Evolutionary conservation across 148 eudicot species (phyloP).

Genomic region (Talinum fruticosum): DNA sequence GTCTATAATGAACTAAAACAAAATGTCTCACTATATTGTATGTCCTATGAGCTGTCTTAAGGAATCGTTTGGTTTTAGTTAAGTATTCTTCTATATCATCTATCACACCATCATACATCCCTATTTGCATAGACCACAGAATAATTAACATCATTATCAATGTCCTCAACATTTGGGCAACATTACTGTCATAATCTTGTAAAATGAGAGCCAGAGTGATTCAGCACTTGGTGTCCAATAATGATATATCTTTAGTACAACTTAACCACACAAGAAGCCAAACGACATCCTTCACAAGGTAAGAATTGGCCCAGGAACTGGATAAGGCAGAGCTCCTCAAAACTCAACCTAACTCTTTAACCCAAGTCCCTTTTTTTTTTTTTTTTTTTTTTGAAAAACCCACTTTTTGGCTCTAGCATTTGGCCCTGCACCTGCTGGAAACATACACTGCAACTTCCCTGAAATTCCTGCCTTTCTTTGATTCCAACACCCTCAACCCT

Average conservation of each 20-base stretch:
- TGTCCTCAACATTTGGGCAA: background rate
- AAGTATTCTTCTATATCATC: background rate
- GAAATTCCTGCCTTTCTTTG: background rate
- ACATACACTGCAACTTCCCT: background rate
- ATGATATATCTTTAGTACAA: background rate
- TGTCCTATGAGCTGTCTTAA: too few species aligned
- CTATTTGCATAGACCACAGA: background rate
- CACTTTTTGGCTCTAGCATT: background rate
- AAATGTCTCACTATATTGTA: background rate
- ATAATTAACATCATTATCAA: conserved; percentile 3
- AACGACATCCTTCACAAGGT: background rate
- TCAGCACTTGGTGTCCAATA: background rate
- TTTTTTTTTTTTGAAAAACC: background rate
- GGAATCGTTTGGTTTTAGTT: background rate
- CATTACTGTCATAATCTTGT: background rate
- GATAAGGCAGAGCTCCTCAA: conserved; percentile 1
- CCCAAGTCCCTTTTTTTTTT: background rate
- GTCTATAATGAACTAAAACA: background rate
- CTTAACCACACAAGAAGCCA: background rate
- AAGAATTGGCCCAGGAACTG: background rate
- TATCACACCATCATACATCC: background rate
- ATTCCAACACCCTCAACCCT: background rate
- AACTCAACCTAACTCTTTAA: background rate
- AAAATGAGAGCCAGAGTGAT: background rate
- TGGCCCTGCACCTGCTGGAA: background rate